Base-by-base conservation (phyloP, 2,329 filamentous ascomycete species). In the Coniochaeta sp. region DNA sequence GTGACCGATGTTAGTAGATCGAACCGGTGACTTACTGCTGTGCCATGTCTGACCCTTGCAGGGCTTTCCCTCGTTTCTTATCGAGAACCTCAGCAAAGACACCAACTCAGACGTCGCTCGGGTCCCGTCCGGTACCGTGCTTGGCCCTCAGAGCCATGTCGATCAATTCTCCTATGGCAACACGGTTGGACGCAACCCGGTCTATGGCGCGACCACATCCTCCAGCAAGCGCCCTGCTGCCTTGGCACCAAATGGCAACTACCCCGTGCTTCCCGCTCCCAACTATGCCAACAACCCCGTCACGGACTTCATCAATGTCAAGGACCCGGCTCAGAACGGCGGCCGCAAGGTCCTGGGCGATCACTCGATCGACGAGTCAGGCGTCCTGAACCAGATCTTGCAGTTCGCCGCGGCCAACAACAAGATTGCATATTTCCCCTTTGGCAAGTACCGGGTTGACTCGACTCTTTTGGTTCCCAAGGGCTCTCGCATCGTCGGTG, bases 381-480 rank as follows among this genome's bases (percentile, higher is more conserved):
- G 52, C 0, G 62, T 61, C 13, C 62, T 74, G 6, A 73, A 73
- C 56, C 57, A 64, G 32, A 62, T 72, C 8, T 63, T 74, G 14
- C 56, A 61, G 24, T 59, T 58, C 20, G 71, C 70, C 7, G 71
- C 69, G 1, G 45, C 64, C 63, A 56, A 60, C 3, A 64, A 66
- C 50, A 69, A 73, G 53, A 70, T 82, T 49, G 73, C 77, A 13
- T 83, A 74, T 59, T 74, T 83, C 58, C 77, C 79, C 30, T 75
- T 74, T 51, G 79, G 79, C 38, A 71, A 76, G 50, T 82, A 83
- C 61, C 66, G 74, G 9, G 71, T 82, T 24, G 71, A 71, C 13
- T 66, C 69, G 42, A 82, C 79, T 1, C 65, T 82, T 18, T 62
- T 70, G 6, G 66, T 83, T 13, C 78, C 79, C 0, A 58, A 63